A percentile compares a stretch with the other conserved stretches of the same genome.
Conservation (phyloP, 2,329 filamentous ascomycete species). For the Dactylellina drechsleri region DNA sequence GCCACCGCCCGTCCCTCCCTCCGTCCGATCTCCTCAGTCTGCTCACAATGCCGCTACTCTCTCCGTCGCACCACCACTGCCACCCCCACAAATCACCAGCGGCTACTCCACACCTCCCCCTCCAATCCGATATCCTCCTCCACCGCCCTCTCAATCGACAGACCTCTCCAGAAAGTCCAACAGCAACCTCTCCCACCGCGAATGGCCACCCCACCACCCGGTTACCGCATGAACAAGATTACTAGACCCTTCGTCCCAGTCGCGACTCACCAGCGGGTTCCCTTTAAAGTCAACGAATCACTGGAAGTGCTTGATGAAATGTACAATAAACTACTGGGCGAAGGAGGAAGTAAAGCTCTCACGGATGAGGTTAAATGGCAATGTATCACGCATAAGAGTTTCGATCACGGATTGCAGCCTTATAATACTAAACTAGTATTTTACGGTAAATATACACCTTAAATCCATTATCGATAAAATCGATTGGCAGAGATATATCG, state of each 20-base stretch:
- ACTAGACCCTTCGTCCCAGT: conserved; percentile 56
- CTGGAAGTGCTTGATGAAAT: conserved; percentile 78
- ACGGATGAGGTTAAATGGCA: conserved; percentile 96
- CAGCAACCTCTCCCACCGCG: conserved; percentile 41
- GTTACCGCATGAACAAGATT: conserved; percentile 54
- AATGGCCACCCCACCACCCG: conserved; percentile 32
- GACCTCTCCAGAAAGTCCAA: conserved; percentile 44
- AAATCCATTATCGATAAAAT: conserved; percentile 15
- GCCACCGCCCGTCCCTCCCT: conserved; percentile 31
- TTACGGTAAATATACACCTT: conserved; percentile 73
- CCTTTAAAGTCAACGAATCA: conserved; percentile 74
- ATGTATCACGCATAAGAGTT: conserved; percentile 96
- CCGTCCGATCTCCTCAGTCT: conserved; percentile 42
- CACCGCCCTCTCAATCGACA: conserved; percentile 13
- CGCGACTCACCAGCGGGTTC: conserved; percentile 48
- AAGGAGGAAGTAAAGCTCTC: conserved; percentile 76
- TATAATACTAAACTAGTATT: conserved; percentile 95
- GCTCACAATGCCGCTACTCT: conserved; percentile 37
- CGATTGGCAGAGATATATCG: too few relatives aligned
- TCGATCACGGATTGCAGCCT: conserved; percentile 90
- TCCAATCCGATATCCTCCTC: conserved; percentile 16
- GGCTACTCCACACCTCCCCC: conserved; percentile 14
- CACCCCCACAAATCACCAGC: conserved; percentile 43
- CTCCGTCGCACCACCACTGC: conserved; percentile 20
- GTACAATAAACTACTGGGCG: conserved; percentile 75